A percentile compares a stretch with the other conserved stretches of the same genome.
These are phyloP conservation scores for Apiospora phragmitis DNA, from an alignment of 2,329 filamentous ascomycete genomes.

Conservation along the genomic window DNA sequence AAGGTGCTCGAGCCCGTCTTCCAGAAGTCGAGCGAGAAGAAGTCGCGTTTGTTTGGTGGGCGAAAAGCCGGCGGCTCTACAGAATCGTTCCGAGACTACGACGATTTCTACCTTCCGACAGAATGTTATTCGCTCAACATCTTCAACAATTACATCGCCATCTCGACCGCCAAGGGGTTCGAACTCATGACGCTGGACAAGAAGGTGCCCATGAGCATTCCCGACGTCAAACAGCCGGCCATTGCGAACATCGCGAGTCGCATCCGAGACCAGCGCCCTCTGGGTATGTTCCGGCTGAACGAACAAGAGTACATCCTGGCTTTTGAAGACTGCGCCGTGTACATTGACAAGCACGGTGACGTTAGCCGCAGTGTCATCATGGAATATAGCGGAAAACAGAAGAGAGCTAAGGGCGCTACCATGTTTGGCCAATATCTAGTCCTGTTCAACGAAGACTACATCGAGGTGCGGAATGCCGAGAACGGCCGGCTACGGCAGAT, in stretches of 20 bases:
- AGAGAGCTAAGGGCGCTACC: slow-evolving; percentile 77
- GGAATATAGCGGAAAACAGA: slow-evolving; percentile 93
- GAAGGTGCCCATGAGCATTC: slow-evolving; percentile 92
- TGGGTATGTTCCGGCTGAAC: slow-evolving; percentile 95
- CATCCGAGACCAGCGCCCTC: slow-evolving; percentile 77
- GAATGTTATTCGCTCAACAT: slow-evolving; percentile 95
- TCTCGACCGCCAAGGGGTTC: slow-evolving; percentile 87
- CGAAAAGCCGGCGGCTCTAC: slow-evolving; percentile 68
- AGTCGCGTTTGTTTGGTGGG: slow-evolving; percentile 65
- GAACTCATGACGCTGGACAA: slow-evolving; percentile 97
- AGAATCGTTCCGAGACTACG: slow-evolving; percentile 96
- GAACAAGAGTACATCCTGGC: slow-evolving; percentile 90
- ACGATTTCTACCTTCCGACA: slow-evolving; percentile 96
- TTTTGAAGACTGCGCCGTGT: slow-evolving; percentile 95
- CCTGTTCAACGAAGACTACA: slow-evolving; percentile 93
- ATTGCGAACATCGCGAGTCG: slow-evolving; percentile 84
- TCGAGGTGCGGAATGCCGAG: slow-evolving; percentile 95
- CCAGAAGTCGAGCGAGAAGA: slow-evolving; percentile 87
- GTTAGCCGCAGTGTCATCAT: slow-evolving; percentile 93
- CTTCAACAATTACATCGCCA: slow-evolving; percentile 91
- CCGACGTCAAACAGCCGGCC: slow-evolving; percentile 76
- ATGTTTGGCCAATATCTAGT: slow-evolving; percentile 91
- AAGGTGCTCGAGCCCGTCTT: slow-evolving; percentile 95
- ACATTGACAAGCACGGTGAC: slow-evolving; percentile 97
- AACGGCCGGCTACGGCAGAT: slow-evolving; percentile 93